Base-by-base conservation (phyloP, 1,284 basidiomycete species). In the Limonomyces culmigenus region DNA sequence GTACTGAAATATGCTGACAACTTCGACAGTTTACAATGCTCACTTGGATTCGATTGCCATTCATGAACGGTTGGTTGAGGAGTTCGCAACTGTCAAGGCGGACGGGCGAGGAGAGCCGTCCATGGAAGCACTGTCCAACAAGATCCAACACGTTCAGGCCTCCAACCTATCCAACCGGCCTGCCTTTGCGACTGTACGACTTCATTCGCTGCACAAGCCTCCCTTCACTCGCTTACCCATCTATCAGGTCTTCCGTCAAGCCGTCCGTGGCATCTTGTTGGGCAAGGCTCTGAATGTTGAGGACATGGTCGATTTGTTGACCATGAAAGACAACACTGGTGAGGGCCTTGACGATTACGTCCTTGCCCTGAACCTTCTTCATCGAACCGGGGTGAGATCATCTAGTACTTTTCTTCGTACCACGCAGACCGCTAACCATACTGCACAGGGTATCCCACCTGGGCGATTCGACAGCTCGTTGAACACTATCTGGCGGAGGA, bases 401-500 rank as follows among this genome's bases (percentile, higher is more conserved):
- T 3, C 20, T 21, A 19, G 20, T 6, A 12, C 41, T 10, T 21
- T 10, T 18, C 17, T 14, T 19, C 12, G 13, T 15, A 18, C 19
- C 33, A 10, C 13, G 15, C 18, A 35, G 35, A 17, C 38, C 25
- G 25, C 42, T 32, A 32, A 19, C 14, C 32, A 14, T 33, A 23
- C 15, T 33, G 34, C 40, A 84, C 74, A 62, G 67, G 39, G 51
- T 86, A 2, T 85, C 86, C 0, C 70, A 75, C 39, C 68, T 67
- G 16, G 63, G 91, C 35, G 67, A 67, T 49, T 49, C 67, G 25
- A 70, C 80, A 19, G 76, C 81, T 2, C 67, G n/a, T n/a, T 87
- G 47, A 62, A 73, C 30, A 71, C 70, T 20, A 65, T 86, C 14
- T 96, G 91, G 92, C 67, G 89, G 27, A 64, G 92, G 19, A 70